Percentiles rank a stretch among this genome's conserved stretches.
phyloP scores from a whole-genome alignment of 164 flowering plant species.

The Piper betle region DNA sequence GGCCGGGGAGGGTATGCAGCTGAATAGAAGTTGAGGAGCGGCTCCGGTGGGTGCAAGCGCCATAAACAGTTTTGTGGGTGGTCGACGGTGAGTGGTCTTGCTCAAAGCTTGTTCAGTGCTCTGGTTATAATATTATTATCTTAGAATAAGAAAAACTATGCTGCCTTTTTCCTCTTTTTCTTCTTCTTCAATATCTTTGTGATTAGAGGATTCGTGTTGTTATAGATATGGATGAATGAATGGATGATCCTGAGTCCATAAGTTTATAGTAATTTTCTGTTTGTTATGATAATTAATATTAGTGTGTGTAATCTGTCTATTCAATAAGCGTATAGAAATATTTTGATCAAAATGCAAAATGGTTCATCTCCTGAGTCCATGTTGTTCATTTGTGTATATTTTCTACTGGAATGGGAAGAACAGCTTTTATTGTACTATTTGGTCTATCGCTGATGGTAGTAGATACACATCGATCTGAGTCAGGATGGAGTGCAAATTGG shows the following conservation, averaged over 20 bases:
- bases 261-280: not conserved
- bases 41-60: constrained; percentile 15
- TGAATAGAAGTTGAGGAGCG: constrained; percentile 2
- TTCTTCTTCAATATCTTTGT: not conserved
- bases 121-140: not conserved
- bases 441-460: not conserved
- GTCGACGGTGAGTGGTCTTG: not conserved
- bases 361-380: not conserved
- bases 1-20: constrained; percentile 38
- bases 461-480: not conserved
- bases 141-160: not conserved
- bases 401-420: not conserved
- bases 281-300: not conserved
- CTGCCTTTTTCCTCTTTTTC: too few species aligned
- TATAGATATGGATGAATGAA: not conserved
- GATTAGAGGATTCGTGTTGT: not conserved
- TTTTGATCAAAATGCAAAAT: too few species aligned
- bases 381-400: not conserved
- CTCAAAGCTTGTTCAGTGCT: not conserved
- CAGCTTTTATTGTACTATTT: not conserved
- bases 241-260: not conserved
- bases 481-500: too few species aligned
- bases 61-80: constrained; percentile 17
- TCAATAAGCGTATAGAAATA: not conserved
- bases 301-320: not conserved